phyloP scores from a whole-genome alignment of 1,284 basidiomycete genomes.

The Ceratobasidium sp. region DNA sequence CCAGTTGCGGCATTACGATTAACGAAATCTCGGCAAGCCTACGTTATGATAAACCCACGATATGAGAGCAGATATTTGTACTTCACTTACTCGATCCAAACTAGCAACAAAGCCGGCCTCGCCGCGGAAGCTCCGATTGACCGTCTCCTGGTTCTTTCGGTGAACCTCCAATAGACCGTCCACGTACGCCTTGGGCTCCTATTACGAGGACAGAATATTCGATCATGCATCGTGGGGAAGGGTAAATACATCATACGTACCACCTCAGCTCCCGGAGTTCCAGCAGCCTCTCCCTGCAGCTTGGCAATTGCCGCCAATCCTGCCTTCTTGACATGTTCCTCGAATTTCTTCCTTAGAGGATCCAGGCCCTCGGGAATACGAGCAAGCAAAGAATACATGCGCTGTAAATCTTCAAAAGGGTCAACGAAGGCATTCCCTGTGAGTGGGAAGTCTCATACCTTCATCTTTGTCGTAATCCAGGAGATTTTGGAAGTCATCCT shows the following conservation, averaged over 20 bases:
- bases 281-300: conserved; percentile 71
- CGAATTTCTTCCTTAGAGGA: conserved; percentile 91
- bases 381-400: conserved; percentile 93
- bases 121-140: conserved; percentile 88
- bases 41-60: conserved; percentile 44
- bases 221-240: neutral
- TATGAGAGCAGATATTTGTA: neutral
- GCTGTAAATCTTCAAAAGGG: conserved; percentile 70
- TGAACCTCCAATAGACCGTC: conserved; percentile 93
- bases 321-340: conserved; percentile 91
- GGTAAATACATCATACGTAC: conserved; percentile 43
- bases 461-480: conserved; percentile 94
- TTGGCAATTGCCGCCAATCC: conserved; percentile 87
- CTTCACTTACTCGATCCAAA: conserved; percentile 67
- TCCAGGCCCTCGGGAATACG: conserved; percentile 92
- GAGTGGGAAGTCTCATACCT: conserved; percentile 46
- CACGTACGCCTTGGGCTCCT: conserved; percentile 89
- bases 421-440: neutral
- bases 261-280: conserved; percentile 66
- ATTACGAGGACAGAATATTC: conserved; percentile 45
- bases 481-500: conserved; percentile 92
- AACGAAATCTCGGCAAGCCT: conserved; percentile 96
- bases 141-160: conserved; percentile 90
- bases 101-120: conserved; percentile 96
- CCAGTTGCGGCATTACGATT: conserved; percentile 94